Base-by-base conservation (phyloP, 2,329 filamentous ascomycete genomes). In the Fusarium oligoseptatum region DNA sequence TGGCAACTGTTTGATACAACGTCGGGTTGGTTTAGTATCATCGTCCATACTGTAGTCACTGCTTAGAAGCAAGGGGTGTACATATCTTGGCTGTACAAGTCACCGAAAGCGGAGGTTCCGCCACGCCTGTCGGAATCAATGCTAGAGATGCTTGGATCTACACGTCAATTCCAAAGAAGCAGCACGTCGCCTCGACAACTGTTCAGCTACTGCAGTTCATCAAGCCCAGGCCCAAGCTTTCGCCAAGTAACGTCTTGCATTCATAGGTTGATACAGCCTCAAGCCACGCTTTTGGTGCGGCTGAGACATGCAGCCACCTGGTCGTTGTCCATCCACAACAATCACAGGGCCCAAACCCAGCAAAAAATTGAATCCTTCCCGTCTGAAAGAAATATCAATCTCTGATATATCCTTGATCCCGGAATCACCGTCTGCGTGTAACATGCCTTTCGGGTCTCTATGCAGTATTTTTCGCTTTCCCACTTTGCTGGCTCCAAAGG, bases 401-500 rank as follows among this genome's bases (percentile, higher is more conserved):
- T 14, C 32, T 68, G 34, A 45, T 66, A 22, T 34, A 20, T 36
- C 48, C 48, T 57, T 45, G 37, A 14, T 29, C 32, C 12, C 62
- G 73, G 65, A 64, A 64, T 66, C 60, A 64, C 73, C 73, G 73
- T 50, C 73, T 72, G 73, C 70, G 69, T 71, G 70, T 68, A 72
- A 74, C 72, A 67, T 73, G 61, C 66, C 39, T 58, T 58, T 15
- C 17, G 24, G 5, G 48, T 29, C 27, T 20, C 27, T 32, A 27
- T 15, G 48, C 48, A 52, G 48, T n/a, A 29, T 29, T 55, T 14
- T 32, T 20, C 22, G 22, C 6, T 3, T 29, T 52, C 10, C 24
- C 48, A 17, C 24, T 52, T 27, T 32, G 3, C 1, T 12, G 17
- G 24, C 48, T 55, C 48, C 48, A 55, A 12, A 52, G 15, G 27